Conservation (phyloP, 2,329 filamentous ascomycete species). For the Monilinia fructicola region DNA sequence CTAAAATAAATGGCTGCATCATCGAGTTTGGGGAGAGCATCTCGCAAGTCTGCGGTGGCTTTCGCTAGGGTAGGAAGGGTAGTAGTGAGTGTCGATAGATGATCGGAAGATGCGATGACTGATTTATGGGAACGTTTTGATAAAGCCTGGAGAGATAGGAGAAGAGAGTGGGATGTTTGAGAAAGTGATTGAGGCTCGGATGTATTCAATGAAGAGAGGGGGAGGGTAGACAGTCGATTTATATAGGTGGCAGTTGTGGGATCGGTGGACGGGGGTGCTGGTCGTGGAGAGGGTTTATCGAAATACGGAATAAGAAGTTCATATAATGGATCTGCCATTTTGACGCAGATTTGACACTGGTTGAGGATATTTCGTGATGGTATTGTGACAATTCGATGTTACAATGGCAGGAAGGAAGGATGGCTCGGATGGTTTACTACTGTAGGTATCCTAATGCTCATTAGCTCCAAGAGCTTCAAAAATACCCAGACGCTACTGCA, state of each 20-base stretch:
- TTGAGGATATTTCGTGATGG: neutral
- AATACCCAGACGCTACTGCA: conserved; percentile 10
- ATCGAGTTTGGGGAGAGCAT: conserved; percentile 77
- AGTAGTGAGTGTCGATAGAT: conserved; percentile 70
- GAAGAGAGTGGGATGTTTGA: conserved; percentile 75
- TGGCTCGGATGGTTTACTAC: neutral
- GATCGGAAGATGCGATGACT: conserved; percentile 76
- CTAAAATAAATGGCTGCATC: conserved; percentile 77
- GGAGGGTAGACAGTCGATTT: conserved; percentile 71
- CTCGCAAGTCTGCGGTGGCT: conserved; percentile 65
- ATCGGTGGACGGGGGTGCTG: conserved; percentile 47
- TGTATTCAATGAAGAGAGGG: conserved; percentile 68
- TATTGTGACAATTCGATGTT: conserved; percentile 1
- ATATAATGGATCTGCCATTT: conserved; percentile 71
- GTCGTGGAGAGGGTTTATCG: conserved; percentile 46
- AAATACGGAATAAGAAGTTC: conserved; percentile 69
- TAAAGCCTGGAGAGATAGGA: conserved; percentile 80
- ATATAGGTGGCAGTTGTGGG: conserved; percentile 68
- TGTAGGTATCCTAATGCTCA: neutral
- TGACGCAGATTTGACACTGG: neutral
- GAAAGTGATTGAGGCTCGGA: conserved; percentile 78
- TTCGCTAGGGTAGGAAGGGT: conserved; percentile 69
- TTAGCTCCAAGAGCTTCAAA: conserved; percentile 15
- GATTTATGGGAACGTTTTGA: conserved; percentile 86
- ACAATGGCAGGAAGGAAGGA: neutral